phyloP scores from a whole-genome alignment of 2,329 filamentous ascomycete genomes.

The Xylariaceae sp. region DNA sequence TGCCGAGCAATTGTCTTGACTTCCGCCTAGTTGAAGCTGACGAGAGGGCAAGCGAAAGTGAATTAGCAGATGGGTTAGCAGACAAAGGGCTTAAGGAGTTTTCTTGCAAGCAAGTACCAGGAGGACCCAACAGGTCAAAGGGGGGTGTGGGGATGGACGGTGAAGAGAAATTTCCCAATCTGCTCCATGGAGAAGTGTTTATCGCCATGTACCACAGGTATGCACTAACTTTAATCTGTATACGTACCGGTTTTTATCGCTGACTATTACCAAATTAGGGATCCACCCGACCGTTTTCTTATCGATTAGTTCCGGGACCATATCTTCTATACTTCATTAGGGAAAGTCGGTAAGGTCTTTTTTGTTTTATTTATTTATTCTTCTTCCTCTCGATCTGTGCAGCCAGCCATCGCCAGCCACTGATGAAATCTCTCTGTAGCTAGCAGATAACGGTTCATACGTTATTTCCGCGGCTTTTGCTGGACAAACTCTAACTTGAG shows the following conservation, averaged over 20 bases:
- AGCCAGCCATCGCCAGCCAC: too few relatives aligned
- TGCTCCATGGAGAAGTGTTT: conserved; percentile 1
- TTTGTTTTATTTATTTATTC: too few relatives aligned
- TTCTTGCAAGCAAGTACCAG: conserved; percentile 4
- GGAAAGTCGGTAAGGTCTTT: background rate
- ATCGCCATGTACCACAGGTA: too few relatives aligned
- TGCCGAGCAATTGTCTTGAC: background rate
- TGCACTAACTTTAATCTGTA: too few relatives aligned
- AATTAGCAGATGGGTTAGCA: conserved; percentile 7
- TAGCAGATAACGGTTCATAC: too few relatives aligned
- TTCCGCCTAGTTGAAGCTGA: background rate
- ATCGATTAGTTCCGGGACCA: background rate
- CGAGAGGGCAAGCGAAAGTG: conserved; percentile 3
- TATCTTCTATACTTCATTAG: background rate
- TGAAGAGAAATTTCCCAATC: conserved; percentile 35
- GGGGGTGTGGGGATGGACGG: conserved; percentile 24
- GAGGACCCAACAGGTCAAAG: conserved; percentile 5
- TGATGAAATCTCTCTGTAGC: too few relatives aligned
- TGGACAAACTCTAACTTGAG: too few relatives aligned
- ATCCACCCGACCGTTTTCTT: background rate
- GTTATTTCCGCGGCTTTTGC: too few relatives aligned
- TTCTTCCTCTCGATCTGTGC: too few relatives aligned
- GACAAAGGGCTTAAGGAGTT: conserved; percentile 9
- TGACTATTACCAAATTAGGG: background rate
- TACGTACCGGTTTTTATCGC: background rate